Evolutionary conservation across 805 yeast species (phyloP).

Genomic region (Cyberlindnera mississippiensis): DNA sequence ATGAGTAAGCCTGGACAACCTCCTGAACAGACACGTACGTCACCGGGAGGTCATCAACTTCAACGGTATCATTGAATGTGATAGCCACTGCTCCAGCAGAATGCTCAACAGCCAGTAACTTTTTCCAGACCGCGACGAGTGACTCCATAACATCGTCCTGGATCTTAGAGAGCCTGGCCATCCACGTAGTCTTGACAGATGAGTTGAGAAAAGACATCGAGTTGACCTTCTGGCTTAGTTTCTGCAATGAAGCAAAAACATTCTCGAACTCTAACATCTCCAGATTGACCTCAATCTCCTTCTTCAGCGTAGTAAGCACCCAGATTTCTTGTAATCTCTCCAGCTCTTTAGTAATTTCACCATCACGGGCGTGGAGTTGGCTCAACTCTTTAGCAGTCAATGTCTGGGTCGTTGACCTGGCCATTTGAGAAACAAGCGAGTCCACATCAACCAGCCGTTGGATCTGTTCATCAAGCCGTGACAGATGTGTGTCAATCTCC

Average conservation of each 20-base stretch:
- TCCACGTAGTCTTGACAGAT: conserved; percentile 9
- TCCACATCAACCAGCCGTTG: conserved; percentile 8
- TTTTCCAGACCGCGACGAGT: conserved; percentile 15
- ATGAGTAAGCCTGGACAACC: conserved; percentile 9
- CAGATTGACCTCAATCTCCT: conserved; percentile 24
- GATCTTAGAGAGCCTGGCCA: conserved; percentile 7
- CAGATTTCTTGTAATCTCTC: conserved; percentile 23
- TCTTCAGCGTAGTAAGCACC: conserved; percentile 22
- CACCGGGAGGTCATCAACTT: conserved; percentile 18
- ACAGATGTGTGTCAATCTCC: conserved; percentile 3
- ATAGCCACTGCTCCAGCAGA: conserved; percentile 5
- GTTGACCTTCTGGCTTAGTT: conserved; percentile 14
- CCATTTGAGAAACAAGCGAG: conserved; percentile 10
- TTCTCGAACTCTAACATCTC: conserved; percentile 25
- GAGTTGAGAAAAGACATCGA: conserved; percentile 6
- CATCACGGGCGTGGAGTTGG: conserved; percentile 19
- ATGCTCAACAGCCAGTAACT: conserved; percentile 10
- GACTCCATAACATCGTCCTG: conserved; percentile 5
- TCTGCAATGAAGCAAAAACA: conserved; percentile 19
- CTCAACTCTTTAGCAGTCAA: conserved; percentile 16
- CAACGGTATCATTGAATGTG: conserved; percentile 17
- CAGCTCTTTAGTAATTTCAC: conserved; percentile 17
- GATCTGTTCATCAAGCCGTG: conserved; percentile 7
- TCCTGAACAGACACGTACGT: conserved; percentile 14
- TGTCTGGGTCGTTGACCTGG: not conserved